Evolutionary conservation across 1,284 basidiomycete genomes (phyloP).

Genomic region (Dichomitus squalens): DNA sequence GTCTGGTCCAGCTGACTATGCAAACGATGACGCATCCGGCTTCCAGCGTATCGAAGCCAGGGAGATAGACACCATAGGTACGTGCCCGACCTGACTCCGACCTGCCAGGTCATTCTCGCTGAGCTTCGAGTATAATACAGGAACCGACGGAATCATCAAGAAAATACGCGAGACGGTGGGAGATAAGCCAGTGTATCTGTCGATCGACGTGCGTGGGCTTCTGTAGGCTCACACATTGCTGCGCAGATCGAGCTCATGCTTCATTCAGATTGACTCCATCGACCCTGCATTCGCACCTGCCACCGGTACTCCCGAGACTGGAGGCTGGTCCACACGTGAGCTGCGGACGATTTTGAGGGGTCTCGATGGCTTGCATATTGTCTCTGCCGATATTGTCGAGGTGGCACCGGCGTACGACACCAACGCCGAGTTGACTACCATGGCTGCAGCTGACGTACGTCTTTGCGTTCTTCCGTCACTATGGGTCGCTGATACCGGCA

Average conservation of each 20-base stretch:
- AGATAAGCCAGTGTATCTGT: conserved; percentile 68
- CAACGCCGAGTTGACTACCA: conserved; percentile 76
- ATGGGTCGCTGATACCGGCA: conserved; percentile 7
- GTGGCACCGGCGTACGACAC: conserved; percentile 83
- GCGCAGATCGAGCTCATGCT: not conserved
- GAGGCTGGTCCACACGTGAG: conserved; percentile 79
- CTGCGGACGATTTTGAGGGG: conserved; percentile 74
- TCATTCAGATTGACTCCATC: conserved; percentile 63
- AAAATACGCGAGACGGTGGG: conserved; percentile 74
- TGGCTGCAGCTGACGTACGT: conserved; percentile 79
- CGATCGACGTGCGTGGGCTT: conserved; percentile 58
- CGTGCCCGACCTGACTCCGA: conserved; percentile 12
- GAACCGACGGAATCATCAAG: conserved; percentile 67
- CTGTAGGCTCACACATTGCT: not conserved
- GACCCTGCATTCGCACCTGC: conserved; percentile 82
- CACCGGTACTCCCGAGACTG: conserved; percentile 72
- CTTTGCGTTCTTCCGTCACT: not conserved
- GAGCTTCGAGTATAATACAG: conserved; percentile 33
- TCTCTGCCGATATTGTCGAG: conserved; percentile 82
- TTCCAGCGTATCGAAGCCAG: conserved; percentile 75
- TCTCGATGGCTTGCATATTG: conserved; percentile 70
- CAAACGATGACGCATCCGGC: conserved; percentile 65
- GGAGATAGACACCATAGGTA: conserved; percentile 76
- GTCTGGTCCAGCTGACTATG: conserved; percentile 71
- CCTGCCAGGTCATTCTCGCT: not conserved